Evolutionary conservation across 192 early-diverging fungal species (phyloP).

Genomic region (Entophlyctis helioformis): DNA sequence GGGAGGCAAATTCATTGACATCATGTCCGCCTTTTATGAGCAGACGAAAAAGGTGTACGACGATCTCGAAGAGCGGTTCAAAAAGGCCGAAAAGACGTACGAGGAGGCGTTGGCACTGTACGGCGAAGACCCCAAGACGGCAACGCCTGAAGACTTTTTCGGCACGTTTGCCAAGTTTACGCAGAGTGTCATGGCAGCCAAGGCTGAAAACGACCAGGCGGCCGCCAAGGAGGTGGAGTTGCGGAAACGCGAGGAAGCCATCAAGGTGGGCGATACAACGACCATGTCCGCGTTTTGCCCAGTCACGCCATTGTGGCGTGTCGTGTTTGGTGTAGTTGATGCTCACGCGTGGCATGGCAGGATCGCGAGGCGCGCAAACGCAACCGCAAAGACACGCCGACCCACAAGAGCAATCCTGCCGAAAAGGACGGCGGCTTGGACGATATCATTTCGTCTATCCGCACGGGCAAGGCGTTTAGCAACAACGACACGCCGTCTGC

Average conservation of each 20-base stretch:
- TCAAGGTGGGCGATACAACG: constrained; percentile 8
- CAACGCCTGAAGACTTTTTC: constrained; percentile 42
- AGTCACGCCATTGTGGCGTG: background rate
- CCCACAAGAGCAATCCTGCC: background rate
- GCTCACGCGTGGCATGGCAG: constrained; percentile 19
- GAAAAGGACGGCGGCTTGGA: constrained; percentile 29
- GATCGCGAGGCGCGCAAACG: background rate
- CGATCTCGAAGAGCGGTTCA: constrained; percentile 15
- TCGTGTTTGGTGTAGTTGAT: background rate
- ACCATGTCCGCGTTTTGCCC: background rate
- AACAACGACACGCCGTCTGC: no score
- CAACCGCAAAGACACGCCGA: background rate
- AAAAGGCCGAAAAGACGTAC: constrained; percentile 23
- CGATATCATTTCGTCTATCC: constrained; percentile 34
- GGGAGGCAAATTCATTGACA: constrained; percentile 7
- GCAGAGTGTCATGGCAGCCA: constrained; percentile 18
- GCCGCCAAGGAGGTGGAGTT: constrained; percentile 22
- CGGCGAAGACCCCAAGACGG: constrained; percentile 36
- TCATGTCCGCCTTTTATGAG: constrained; percentile 20
- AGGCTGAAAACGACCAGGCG: constrained; percentile 26
- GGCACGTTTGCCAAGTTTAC: constrained; percentile 29
- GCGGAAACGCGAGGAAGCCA: constrained; percentile 29
- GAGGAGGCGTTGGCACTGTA: constrained; percentile 21
- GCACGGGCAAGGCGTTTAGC: constrained; percentile 34
- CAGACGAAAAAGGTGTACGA: constrained; percentile 16